Evolutionary conservation across 768 basidiomycete species (phyloP), one percentile per base, ranked within the genome.

Genomic region (Lactarius sanguifluus): DNA sequence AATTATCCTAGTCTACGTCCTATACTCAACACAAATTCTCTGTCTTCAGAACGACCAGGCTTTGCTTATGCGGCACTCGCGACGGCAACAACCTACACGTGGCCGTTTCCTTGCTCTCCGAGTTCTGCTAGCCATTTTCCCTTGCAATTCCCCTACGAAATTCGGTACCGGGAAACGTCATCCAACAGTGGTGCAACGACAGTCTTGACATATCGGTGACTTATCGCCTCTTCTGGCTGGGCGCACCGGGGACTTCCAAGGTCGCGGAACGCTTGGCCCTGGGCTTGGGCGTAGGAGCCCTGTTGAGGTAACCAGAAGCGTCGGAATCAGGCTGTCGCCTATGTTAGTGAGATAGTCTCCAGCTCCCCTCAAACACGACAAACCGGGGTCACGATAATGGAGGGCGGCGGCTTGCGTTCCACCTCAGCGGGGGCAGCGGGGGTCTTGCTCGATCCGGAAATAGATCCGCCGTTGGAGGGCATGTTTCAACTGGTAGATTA

Each of bases 401-500:
- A 25, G 23, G 50, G 50, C 36, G 64, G 1, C 47, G 64, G 1
- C 55, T 38, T n/a, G 45, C 43, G 57, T 10, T 41, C 15, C 15
- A 10, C 23, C 47, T 56, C 64, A 20, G 45, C 10, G 40, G 60
- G 5, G n/a, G 61, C 2, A 15, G 40, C 28, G 25, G 59, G 34
- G 23, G 20, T 20, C 32, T 54, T 58, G 40, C 57, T 34, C 9
- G 34, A 34, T 34, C 34, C 34, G 8, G 45, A 47, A 47, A 52
- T n/a, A 20, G 23, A 59, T 52, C 50, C 54, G 59, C 58, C 54
- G 28, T 56, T 62, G 40, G 23, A 16, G 5, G 66, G 28, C 66
- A 67, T 67, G 12, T 59, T 41, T 66, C 47, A 54, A 66, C 1
- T 40, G 12, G 40, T 28, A 10, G 36, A 28, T 52, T 57, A n/a